Evolutionary conservation across 768 basidiomycete species (phyloP).

Genomic region (Russula abietina): DNA sequence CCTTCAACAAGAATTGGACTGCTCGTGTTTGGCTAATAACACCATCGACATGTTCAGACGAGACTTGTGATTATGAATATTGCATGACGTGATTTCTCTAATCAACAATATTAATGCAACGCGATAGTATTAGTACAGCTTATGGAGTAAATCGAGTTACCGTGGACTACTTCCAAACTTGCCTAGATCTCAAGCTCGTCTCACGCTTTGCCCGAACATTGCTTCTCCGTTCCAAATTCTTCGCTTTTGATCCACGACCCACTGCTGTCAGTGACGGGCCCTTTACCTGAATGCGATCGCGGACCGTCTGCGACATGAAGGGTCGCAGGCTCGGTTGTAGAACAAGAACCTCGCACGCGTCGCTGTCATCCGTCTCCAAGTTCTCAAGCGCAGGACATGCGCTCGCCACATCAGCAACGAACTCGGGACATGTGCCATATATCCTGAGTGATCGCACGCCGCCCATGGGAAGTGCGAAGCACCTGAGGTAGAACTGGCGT

Average conservation of each 20-base stretch:
- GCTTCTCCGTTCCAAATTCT: neutral
- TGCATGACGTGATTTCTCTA: too few species aligned
- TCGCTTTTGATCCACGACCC: neutral
- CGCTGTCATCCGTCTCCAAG: slow-evolving; percentile 23
- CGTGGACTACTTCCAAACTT: neutral
- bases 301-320: too few species aligned
- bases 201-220: neutral
- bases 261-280: neutral
- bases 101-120: too few species aligned
- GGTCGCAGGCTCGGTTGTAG: slow-evolving; percentile 18
- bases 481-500: slow-evolving; percentile 17
- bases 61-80: too few species aligned
- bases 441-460: slow-evolving; percentile 28
- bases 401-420: slow-evolving; percentile 27
- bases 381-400: slow-evolving; percentile 27
- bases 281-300: too few species aligned
- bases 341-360: slow-evolving; percentile 6
- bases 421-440: slow-evolving; percentile 24
- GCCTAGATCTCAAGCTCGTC: too few species aligned
- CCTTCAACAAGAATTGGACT: too few species aligned
- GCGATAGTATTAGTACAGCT: too few species aligned
- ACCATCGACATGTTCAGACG: too few species aligned
- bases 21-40: too few species aligned
- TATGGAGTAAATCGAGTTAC: too few species aligned
- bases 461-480: slow-evolving; percentile 22